Evolutionary conservation across 2,329 filamentous ascomycete genomes (phyloP), one percentile per base, ranked within the genome.

Genomic region (Annulohypoxylon truncatum): DNA sequence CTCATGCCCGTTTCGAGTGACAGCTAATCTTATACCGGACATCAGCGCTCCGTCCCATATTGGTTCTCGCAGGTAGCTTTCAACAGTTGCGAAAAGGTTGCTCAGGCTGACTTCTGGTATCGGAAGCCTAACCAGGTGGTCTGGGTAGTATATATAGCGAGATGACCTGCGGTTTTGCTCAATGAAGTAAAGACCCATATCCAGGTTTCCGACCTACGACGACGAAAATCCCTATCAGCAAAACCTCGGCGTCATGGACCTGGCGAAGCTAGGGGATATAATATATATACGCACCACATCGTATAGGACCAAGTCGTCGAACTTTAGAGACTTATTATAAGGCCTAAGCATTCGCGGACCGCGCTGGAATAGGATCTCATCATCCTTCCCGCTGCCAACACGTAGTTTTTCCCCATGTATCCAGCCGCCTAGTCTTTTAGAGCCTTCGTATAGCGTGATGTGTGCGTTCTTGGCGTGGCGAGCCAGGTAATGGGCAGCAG

Each of bases 121-220:
- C 4, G 75, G 75, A n/a, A 77, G 26, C 54, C 83, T 83, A 56
- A 93, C 90, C 28, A 96, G 85, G 74, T 90, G 92, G 76, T 97
- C 92, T 1, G 92, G 92, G 74, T 96, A 97, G 84, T 96, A 97
- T 64, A 98, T 83, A 78, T 90, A 97, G 67, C 94, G 91, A 75
- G 82, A n/a, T n/a, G n/a, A n/a, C 56, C 84, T 83, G 85, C 35
- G 10, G 80, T 4, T 85, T 83, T 28, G 76, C 76, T 42, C 3
- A 78, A 78, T 47, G 83, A 89, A 73, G 81, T 81, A 54, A 29
- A 93, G 76, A 62, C 81, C 71, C 38, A 93, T 75, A 20, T 82
- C 82, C 33, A 93, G 79, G 33, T 87, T 83, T 65, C 83, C 77
- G 58, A 91, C 79, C 89, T 92, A 20, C 15, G 18, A 35, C 18